A percentile compares a stretch with the other conserved stretches of the same genome.
These are phyloP conservation scores for Pleurotus sapidus DNA, from an alignment of 768 basidiomycete species.

Conservation along the genomic window DNA sequence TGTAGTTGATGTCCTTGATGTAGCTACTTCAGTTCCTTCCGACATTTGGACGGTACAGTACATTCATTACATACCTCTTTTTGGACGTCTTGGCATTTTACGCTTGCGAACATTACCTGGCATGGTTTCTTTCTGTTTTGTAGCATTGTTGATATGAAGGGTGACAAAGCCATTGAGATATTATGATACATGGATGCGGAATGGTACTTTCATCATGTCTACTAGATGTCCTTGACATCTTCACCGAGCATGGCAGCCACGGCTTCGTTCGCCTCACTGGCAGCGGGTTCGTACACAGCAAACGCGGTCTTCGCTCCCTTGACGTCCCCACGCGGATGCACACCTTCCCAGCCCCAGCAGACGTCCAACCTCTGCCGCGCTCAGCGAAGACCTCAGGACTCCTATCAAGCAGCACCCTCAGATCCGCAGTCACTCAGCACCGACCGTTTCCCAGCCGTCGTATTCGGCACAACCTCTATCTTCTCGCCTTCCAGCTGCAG, in stretches of 20 bases:
- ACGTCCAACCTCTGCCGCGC: constrained; percentile 74
- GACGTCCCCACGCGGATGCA: constrained; percentile 13
- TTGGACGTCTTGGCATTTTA: no score
- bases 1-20: no score
- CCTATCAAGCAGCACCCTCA: constrained; percentile 80
- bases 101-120: no score
- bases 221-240: constrained; percentile 17
- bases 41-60: no score
- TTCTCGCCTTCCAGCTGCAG: constrained; percentile 85
- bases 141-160: no score
- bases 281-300: constrained; percentile 72
- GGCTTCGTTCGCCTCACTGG: constrained; percentile 61
- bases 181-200: no score
- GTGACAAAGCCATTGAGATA: no score
- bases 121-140: no score
- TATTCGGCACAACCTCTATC: constrained; percentile 80
- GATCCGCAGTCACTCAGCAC: constrained; percentile 81
- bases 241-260: constrained; percentile 69
- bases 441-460: constrained; percentile 61
- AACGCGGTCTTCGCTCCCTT: constrained; percentile 54
- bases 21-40: no score
- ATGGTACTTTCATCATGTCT: no score
- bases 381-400: constrained; percentile 69
- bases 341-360: constrained; percentile 25
- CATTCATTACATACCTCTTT: no score